Evolutionary conservation across 2,329 filamentous ascomycete genomes (phyloP), one percentile per base, ranked within the genome.

Genomic region (Atkinsonella hypoxylon): DNA sequence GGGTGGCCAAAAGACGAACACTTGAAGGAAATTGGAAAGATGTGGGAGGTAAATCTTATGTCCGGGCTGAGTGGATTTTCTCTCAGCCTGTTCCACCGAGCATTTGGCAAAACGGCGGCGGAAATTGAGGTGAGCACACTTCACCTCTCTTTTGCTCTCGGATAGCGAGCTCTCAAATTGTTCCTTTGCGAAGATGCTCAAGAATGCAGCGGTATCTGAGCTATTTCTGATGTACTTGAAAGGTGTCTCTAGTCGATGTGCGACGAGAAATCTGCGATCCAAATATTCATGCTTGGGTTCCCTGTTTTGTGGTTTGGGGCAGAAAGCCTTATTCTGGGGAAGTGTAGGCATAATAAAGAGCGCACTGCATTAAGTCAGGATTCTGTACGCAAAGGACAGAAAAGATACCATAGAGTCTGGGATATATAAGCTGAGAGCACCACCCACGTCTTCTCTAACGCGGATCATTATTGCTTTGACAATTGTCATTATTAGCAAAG

Each of bases 171-270:
- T 26, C 1, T 26, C 26, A 26, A 26, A 26, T 26, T 26, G 26
- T 26, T 26, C 8, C 26, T 26, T 8, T 26, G 1, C 8, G 26
- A 26, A 26, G 1, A 26, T 26, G 26, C 26, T 26, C 26, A 26
- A 8, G 26, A 26, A 26, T 26, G 26, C 26, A 26, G 26, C 26
- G 26, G 26, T 26, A 26, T 26, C 26, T 7, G 26, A 26, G 26
- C 26, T 7, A 26, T 26, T 26, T 26, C 26, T 26, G 18, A 47
- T 5, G n/a, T 30, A 15, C 13, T 22, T 3, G 41, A 41, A 18
- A 75, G 74, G 68, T 77, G 5, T 67, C 67, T 3, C 63, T 78
- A 13, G 69, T 78, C 32, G 66, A 74, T 41, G 73, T 77, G 4
- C 67, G 76, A 43, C 69, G 67, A 52, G 70, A 73, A 32, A 55